These are phyloP conservation scores for Pseudogymnoascus sp. DNA, from an alignment of 2,329 filamentous ascomycete species.

Conservation along the genomic window DNA sequence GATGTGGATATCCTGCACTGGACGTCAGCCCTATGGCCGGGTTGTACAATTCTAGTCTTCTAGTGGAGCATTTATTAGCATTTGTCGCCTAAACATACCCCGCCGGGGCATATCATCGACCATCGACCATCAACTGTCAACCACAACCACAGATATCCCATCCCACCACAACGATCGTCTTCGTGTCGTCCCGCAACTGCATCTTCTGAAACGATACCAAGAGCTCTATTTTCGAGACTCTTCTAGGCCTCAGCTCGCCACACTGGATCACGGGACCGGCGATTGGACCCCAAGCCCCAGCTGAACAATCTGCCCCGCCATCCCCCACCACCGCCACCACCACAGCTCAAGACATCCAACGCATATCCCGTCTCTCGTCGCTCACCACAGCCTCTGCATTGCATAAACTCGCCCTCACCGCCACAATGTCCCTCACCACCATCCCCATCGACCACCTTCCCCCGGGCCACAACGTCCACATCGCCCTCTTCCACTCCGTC, in stretches of 20 bases:
- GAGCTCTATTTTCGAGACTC: not conserved
- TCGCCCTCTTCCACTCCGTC: slow-evolving; percentile 68
- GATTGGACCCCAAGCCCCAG: not conserved
- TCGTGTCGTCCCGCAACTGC: not conserved
- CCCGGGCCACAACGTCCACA: slow-evolving; percentile 55
- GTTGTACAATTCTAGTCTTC: not conserved
- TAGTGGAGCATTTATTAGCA: not conserved
- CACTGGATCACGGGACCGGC: not conserved
- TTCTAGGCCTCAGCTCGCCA: not conserved
- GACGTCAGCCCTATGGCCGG: not conserved
- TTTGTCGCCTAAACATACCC: slow-evolving; percentile 7
- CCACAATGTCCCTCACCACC: slow-evolving; percentile 46
- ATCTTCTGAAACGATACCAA: not conserved
- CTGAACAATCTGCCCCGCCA: slow-evolving; percentile 2
- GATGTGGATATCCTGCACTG: slow-evolving; percentile 1
- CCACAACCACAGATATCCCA: not conserved
- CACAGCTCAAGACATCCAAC: not conserved
- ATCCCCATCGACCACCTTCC: slow-evolving; percentile 71
- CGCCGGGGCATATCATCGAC: not conserved
- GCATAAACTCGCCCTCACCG: not conserved
- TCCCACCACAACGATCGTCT: not conserved
- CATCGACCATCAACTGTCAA: not conserved
- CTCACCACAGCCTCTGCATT: not conserved
- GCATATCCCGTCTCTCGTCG: not conserved
- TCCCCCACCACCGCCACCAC: not conserved